Percentiles rank a stretch among this genome's conserved stretches.
Evolutionary conservation across 805 yeast species (phyloP).

Genomic region (Suhomyces emberorum): DNA sequence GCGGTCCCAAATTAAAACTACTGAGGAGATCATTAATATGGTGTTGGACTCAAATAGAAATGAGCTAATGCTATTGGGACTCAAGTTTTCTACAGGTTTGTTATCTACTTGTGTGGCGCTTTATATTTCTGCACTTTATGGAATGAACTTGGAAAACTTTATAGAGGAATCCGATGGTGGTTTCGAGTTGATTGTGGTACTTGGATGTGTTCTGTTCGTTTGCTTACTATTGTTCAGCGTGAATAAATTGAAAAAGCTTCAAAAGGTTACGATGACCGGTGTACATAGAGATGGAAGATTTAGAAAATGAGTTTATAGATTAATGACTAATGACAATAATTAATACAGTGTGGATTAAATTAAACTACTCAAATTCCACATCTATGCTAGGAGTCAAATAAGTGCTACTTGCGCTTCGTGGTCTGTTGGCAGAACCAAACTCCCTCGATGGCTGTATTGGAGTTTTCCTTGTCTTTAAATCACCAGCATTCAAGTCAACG

Average conservation of each 20-base stretch:
- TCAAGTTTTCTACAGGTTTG: constrained; percentile 79
- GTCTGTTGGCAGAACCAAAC: constrained; percentile 2
- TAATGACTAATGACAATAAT: constrained; percentile 3
- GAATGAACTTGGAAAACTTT: constrained; percentile 93
- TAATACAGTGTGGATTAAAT: too few species aligned
- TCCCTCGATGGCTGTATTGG: constrained; percentile 1
- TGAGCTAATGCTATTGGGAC: constrained; percentile 82
- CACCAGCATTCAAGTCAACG: constrained; percentile 8
- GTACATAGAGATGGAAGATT: constrained; percentile 10
- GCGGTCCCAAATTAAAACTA: constrained; percentile 79
- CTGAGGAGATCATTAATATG: constrained; percentile 93
- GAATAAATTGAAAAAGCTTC: constrained; percentile 58
- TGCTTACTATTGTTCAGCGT: constrained; percentile 53
- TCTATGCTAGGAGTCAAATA: constrained; percentile 24
- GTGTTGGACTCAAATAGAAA: constrained; percentile 92
- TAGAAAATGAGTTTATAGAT: not conserved
- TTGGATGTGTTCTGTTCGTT: constrained; percentile 42
- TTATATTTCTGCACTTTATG: constrained; percentile 82
- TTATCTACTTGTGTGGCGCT: constrained; percentile 78
- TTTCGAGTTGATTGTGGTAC: constrained; percentile 44
- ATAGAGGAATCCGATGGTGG: constrained; percentile 81
- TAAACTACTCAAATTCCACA: constrained; percentile 29
- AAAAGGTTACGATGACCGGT: constrained; percentile 69
- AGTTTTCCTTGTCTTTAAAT: constrained; percentile 4
- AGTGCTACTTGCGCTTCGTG: constrained; percentile 19